phyloP scores from a whole-genome alignment of 306 rosid genomes.

The Rubus parviflorus region DNA sequence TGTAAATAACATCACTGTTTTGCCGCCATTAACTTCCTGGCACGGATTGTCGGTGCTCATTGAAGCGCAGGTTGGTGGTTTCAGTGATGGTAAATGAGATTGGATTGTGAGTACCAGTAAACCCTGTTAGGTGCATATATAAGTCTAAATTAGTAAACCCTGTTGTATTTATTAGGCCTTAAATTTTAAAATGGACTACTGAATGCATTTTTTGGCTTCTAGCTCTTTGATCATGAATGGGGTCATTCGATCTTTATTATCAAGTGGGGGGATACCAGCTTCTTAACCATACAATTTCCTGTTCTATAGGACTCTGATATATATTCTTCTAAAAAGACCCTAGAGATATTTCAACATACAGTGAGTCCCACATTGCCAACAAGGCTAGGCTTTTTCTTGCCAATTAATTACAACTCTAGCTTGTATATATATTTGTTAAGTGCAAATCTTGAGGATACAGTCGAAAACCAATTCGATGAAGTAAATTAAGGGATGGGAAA shows the following conservation, averaged over 20 bases:
- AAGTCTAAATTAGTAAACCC: constrained; percentile 13
- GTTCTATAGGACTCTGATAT: not conserved
- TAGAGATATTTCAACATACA: not conserved
- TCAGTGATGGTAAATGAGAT: constrained; percentile 63
- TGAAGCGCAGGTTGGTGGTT: constrained; percentile 56
- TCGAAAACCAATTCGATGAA: not conserved
- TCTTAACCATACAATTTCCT: not conserved
- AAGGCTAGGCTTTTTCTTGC: not conserved
- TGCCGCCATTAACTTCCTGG: constrained; percentile 44
- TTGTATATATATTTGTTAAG: not conserved
- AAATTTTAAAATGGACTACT: not conserved
- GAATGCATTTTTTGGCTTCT: not conserved
- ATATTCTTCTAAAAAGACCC: not conserved
- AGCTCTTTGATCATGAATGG: too few species aligned
- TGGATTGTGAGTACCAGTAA: constrained; percentile 61
- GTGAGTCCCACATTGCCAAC: constrained; percentile 6
- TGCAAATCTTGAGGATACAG: constrained; percentile 1
- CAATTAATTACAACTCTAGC: too few species aligned
- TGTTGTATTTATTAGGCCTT: not conserved
- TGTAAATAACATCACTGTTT: constrained; percentile 53
- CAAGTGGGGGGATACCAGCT: not conserved
- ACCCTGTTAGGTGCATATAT: constrained; percentile 47
- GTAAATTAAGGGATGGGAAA: not conserved
- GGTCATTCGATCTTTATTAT: too few species aligned
- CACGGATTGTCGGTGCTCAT: constrained; percentile 38